A percentile compares a stretch with the other conserved stretches of the same genome.
These are phyloP conservation scores for Pseudogymnoascus sp. DNA, from an alignment of 2,329 filamentous ascomycete genomes.

Conservation along the genomic window DNA sequence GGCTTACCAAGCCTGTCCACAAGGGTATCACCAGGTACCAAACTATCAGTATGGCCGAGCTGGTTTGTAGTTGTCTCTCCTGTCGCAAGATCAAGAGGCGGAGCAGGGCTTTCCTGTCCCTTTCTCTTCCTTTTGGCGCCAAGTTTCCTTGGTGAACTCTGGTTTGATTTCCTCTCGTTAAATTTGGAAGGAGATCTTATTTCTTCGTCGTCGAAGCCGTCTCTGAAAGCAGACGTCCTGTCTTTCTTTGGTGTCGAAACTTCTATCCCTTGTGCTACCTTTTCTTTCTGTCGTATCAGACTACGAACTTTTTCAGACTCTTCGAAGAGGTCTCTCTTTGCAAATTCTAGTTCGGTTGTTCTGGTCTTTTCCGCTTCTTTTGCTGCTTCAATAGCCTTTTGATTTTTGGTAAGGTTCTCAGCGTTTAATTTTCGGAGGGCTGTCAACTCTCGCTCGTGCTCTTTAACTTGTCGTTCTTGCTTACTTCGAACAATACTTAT, in stretches of 20 bases:
- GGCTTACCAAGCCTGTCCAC: constrained; percentile 32
- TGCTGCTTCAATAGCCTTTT: constrained; percentile 57
- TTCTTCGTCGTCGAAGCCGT: constrained; percentile 63
- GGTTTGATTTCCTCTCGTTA: constrained; percentile 29
- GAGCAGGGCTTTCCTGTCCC: constrained; percentile 16
- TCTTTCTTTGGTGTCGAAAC: constrained; percentile 55
- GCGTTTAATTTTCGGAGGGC: constrained; percentile 55
- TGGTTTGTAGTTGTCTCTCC: neutral
- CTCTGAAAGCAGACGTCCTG: constrained; percentile 53
- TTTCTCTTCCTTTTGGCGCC: constrained; percentile 50
- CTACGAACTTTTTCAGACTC: constrained; percentile 36
- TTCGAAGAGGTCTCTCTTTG: constrained; percentile 63
- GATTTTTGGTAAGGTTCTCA: constrained; percentile 56
- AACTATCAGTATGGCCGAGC: constrained; percentile 12
- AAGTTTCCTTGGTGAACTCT: constrained; percentile 52
- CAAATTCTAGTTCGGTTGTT: constrained; percentile 63
- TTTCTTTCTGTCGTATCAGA: constrained; percentile 39
- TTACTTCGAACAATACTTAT: constrained; percentile 68
- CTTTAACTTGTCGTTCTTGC: constrained; percentile 51
- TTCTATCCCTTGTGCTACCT: constrained; percentile 30
- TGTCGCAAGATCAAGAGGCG: neutral
- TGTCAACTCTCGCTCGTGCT: constrained; percentile 55
- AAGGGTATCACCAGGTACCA: constrained; percentile 28
- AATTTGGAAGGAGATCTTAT: constrained; percentile 42
- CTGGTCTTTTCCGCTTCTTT: constrained; percentile 56